These are phyloP conservation scores for Suillus variegatus DNA, from an alignment of 768 basidiomycete genomes.

Conservation along the genomic window DNA sequence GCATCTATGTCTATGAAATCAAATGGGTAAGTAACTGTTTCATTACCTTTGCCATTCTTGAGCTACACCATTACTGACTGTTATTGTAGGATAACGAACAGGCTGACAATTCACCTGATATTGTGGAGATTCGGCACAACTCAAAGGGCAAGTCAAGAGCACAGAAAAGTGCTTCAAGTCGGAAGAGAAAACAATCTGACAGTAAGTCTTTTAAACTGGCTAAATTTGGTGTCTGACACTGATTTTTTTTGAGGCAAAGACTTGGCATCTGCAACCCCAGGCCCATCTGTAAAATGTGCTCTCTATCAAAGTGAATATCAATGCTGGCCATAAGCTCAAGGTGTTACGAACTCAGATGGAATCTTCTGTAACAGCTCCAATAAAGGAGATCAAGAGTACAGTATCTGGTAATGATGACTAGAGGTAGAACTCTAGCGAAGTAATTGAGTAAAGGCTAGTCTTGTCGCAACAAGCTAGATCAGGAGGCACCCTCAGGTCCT, in stretches of 20 bases:
- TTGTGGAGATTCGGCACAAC: not conserved
- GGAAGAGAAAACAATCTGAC: not conserved
- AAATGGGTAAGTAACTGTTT: not conserved
- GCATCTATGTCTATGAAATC: not conserved
- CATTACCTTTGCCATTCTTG: not conserved
- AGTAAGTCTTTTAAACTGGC: not conserved
- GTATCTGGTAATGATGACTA: too few species aligned
- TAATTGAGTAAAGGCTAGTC: too few species aligned
- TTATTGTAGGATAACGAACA: not conserved
- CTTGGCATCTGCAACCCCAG: not conserved
- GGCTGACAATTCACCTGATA: not conserved
- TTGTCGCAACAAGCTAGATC: too few species aligned
- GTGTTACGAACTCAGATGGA: not conserved
- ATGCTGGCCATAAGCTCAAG: not conserved
- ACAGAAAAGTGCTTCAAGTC: not conserved
- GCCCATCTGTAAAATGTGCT: not conserved
- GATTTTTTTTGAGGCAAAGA: not conserved
- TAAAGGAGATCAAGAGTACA: too few species aligned
- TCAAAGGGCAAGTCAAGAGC: not conserved
- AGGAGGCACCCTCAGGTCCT: too few species aligned
- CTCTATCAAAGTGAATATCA: not conserved
- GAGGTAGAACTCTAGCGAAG: too few species aligned
- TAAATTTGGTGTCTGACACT: not conserved
- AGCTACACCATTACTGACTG: too few species aligned
- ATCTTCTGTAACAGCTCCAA: too few species aligned